Evolutionary conservation across 2,329 filamentous ascomycete species (phyloP), one percentile per base, ranked within the genome.

Genomic region (Colletotrichum navitas): DNA sequence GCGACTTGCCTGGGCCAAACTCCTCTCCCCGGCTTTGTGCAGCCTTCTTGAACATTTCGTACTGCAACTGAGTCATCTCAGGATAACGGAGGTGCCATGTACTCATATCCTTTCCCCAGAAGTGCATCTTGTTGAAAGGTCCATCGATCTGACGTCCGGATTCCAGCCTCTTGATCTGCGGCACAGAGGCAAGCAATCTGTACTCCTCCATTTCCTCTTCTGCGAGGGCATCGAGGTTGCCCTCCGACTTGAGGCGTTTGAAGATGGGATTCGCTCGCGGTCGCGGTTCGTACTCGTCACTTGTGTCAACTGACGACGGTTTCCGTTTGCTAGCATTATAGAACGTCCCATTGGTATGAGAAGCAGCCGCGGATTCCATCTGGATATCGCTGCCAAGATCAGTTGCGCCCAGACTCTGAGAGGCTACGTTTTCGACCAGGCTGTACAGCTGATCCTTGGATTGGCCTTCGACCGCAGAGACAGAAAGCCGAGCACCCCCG

Each of bases 81-180:
- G 90, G 90, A 74, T 92, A 92, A 62, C 87, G 78, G 5, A 90
- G 81, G 74, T 92, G 90, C 85, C 89, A 90, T 1, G 87, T 90
- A 26, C 77, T 81, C 66, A 81, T 82, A 74, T 91, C 85, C 4
- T 81, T 80, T 58, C 86, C 84, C 90, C 90, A 92, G 75, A 87
- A 92, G 0, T 83, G 83, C 8, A 82, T 83, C 74, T 91, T 90
- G 74, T 85, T 82, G 16, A 90, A 84, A 5, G 87, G 86, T 26
- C 83, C 81, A 74, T 91, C 88, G 51, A 91, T 88, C 74, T 88
- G 87, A 32, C 89, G 85, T n/a, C 83, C 84, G 0, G 87, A 88
- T 39, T 84, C 81, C 26, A 83, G 82, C 64, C 83, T 84, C 61
- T 78, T 79, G 60, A 89, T 82, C 29, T 85, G 84, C 26, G 88